A percentile compares a stretch with the other conserved stretches of the same genome.
These are phyloP conservation scores for Isabelozyma pseudorhagii DNA, from an alignment of 805 yeast species.

Conservation along the genomic window DNA sequence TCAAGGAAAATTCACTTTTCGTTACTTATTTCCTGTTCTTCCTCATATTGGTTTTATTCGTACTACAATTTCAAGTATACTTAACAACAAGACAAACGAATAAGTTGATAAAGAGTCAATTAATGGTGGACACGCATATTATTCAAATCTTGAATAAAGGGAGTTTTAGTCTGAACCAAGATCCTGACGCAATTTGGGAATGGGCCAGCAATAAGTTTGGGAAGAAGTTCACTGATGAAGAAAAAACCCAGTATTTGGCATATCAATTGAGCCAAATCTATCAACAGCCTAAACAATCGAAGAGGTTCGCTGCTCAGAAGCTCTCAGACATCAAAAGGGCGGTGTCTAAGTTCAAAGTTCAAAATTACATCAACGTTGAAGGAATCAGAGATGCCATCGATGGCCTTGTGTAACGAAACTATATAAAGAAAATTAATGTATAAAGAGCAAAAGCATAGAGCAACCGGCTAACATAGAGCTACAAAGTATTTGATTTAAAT, in stretches of 20 bases:
- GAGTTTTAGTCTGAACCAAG: neutral
- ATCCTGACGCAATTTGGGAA: conserved; percentile 16
- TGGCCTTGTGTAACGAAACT: conserved; percentile 5
- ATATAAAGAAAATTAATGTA: neutral
- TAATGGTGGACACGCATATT: conserved; percentile 14
- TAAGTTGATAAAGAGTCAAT: conserved; percentile 16
- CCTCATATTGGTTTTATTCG: conserved; percentile 12
- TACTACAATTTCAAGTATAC: conserved; percentile 18
- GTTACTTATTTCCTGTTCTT: conserved; percentile 17
- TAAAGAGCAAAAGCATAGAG: no score
- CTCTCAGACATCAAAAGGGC: conserved; percentile 6
- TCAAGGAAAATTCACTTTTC: conserved; percentile 10
- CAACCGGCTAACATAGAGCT: no score
- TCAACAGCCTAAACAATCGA: neutral
- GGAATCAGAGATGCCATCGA: conserved; percentile 6
- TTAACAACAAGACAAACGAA: conserved; percentile 18
- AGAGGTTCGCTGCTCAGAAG: neutral
- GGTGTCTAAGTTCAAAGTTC: conserved; percentile 9
- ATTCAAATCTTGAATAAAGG: conserved; percentile 1
- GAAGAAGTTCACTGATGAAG: conserved; percentile 11
- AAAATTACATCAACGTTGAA: conserved; percentile 9
- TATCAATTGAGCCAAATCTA: conserved; percentile 12
- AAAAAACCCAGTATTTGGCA: conserved; percentile 17
- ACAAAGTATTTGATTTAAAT: neutral
- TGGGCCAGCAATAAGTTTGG: conserved; percentile 14